Base-by-base conservation (phyloP, 2,329 filamentous ascomycete genomes). In the Botrytis aclada region DNA sequence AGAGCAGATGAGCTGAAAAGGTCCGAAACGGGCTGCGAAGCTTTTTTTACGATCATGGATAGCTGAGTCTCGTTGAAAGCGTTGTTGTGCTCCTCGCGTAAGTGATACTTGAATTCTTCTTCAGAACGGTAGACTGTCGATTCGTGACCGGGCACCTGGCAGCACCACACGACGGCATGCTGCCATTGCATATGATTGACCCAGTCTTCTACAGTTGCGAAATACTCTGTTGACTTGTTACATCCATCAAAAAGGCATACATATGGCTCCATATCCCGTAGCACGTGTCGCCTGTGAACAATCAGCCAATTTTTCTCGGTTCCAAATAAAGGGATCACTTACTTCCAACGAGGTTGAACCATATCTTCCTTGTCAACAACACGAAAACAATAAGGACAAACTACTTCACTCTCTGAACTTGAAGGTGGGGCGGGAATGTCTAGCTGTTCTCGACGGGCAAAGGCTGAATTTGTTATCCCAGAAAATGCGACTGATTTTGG, bases 241-340 rank as follows among this genome's bases (percentile, higher is more conserved):
- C 67, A 70, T 16, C 39, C 67, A 20, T 70, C 54, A 60, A 47
- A 70, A 22, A 70, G 67, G 32, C 67, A 70, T 20, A 70, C 54
- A 12, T 70, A 70, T 34, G 67, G 67, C 22, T 70, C 67, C 45
- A 70, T 61, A 60, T 70, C 67, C 3, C 67, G 34, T 32, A 70
- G 39, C 34, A 61, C 58, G 39, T 70, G 67, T 32, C 67, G 39
- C 25, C 67, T 70, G 37, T 9, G 16, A 54, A 54, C 4, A 8
- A n/a, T 66, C 9, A 66, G 32, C 29, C 9, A 1, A 54, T 39
- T 3, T 8, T 8, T 9, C 45, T 16, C 3, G 3, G 2, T 51
- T n/a, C 22, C n/a, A 6, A 34, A 39, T 22, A 7, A 22, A 20
- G 14, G 18, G 14, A 20, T 20, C 29, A 16, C 64, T 39, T 51